A percentile compares a stretch with the other conserved stretches of the same genome.
These are phyloP conservation scores for Linaria vulgaris DNA, from an alignment of 257 asterid species.

Conservation along the genomic window DNA sequence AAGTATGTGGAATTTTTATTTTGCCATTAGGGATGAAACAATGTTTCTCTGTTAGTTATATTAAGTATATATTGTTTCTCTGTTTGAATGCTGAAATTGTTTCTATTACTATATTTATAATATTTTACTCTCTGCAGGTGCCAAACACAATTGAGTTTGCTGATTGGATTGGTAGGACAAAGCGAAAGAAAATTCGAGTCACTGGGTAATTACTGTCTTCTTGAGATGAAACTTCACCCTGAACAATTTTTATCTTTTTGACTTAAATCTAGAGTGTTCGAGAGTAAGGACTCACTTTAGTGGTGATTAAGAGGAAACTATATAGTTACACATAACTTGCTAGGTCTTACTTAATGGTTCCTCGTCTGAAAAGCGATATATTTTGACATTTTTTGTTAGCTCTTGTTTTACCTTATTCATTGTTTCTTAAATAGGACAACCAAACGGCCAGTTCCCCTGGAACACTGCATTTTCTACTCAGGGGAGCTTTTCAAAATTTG, in stretches of 20 bases:
- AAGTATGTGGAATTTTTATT: neutral
- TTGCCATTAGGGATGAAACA: too few species aligned
- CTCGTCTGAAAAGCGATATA: neutral
- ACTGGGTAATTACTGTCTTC: slow-evolving; percentile 70
- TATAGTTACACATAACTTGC: too few species aligned
- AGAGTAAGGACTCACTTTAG: neutral
- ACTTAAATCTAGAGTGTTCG: slow-evolving; percentile 13
- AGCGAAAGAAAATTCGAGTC: slow-evolving; percentile 85
- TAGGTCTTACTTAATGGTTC: too few species aligned
- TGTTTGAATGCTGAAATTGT: slow-evolving; percentile 9
- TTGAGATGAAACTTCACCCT: slow-evolving; percentile 22
- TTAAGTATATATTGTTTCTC: neutral
- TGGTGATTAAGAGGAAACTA: too few species aligned
- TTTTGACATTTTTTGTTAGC: neutral
- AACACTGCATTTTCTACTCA: slow-evolving; percentile 85
- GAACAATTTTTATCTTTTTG: slow-evolving; percentile 20
- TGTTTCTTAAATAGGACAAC: slow-evolving; percentile 64
- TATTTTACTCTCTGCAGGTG: slow-evolving; percentile 51
- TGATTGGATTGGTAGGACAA: slow-evolving; percentile 99
- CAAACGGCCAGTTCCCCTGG: slow-evolving; percentile 97
- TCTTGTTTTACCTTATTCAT: slow-evolving; percentile 18
- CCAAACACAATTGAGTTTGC: slow-evolving; percentile 98
- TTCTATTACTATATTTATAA: slow-evolving; percentile 15
- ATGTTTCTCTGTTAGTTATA: too few species aligned
- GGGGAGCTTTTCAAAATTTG: slow-evolving; percentile 93